A percentile compares a stretch with the other conserved stretches of the same genome.
These are phyloP conservation scores for Triticum turgidum DNA, from an alignment of 176 grass and related monocot species.

Conservation along the genomic window DNA sequence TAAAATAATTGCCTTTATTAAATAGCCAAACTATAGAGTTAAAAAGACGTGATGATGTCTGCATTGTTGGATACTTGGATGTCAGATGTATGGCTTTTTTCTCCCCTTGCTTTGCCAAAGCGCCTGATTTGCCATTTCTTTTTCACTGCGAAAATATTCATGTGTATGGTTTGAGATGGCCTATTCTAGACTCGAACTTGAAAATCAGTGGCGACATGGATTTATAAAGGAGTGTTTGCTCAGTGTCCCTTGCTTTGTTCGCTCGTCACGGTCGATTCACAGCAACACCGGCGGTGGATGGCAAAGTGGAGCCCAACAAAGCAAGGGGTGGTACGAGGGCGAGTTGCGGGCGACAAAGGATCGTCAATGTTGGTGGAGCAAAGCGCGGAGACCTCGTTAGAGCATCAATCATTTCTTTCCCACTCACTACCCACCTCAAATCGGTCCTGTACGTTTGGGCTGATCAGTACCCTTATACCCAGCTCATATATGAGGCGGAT, in stretches of 20 bases:
- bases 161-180: background rate
- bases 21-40: constrained; percentile 57
- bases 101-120: background rate
- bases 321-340: background rate
- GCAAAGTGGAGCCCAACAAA: too few relatives aligned
- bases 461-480: too few relatives aligned
- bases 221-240: background rate
- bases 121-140: background rate
- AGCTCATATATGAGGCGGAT: too few relatives aligned
- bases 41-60: background rate
- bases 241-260: background rate
- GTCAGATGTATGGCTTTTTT: background rate
- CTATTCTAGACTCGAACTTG: background rate
- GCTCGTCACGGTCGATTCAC: background rate
- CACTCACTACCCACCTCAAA: too few relatives aligned
- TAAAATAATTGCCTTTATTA: constrained; percentile 48
- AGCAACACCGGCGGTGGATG: background rate
- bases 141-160: background rate
- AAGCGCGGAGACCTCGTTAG: background rate
- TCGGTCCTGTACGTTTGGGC: too few relatives aligned
- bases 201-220: background rate
- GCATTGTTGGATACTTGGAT: background rate
- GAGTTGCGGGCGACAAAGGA: background rate
- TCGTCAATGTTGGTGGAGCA: background rate
- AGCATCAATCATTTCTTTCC: too few relatives aligned